A percentile compares a stretch with the other conserved stretches of the same genome.
phyloP scores from a whole-genome alignment of 2,329 filamentous ascomycete species.

The Orbilia brochopaga region DNA sequence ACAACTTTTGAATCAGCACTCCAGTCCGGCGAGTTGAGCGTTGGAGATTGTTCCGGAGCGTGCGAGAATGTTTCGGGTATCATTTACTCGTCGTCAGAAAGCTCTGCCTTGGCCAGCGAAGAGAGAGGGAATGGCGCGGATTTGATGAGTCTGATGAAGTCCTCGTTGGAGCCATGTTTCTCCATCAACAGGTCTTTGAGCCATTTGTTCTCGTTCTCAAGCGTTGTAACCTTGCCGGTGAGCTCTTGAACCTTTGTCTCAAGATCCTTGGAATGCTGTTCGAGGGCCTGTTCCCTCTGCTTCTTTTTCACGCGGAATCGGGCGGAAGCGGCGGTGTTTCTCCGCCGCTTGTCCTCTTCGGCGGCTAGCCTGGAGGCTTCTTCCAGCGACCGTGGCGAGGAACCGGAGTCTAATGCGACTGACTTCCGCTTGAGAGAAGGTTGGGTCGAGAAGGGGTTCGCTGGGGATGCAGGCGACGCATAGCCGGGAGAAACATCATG shows the following conservation, averaged over 20 bases:
- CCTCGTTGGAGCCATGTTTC: slow-evolving; percentile 68
- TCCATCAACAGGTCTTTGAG: slow-evolving; percentile 79
- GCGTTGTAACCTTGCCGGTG: slow-evolving; percentile 73
- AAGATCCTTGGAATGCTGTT: slow-evolving; percentile 81
- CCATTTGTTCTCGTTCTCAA: slow-evolving; percentile 86
- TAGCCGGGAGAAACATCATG: slow-evolving; percentile 36
- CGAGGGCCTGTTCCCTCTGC: slow-evolving; percentile 85
- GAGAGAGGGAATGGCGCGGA: slow-evolving; percentile 46
- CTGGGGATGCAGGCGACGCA: slow-evolving; percentile 35
- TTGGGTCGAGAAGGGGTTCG: slow-evolving; percentile 23
- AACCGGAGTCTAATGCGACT: slow-evolving; percentile 19
- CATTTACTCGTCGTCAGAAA: slow-evolving; percentile 9
- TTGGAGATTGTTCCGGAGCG: not conserved
- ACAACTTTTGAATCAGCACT: too few species aligned
- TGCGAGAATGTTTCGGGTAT: slow-evolving; percentile 1
- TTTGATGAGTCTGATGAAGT: slow-evolving; percentile 47
- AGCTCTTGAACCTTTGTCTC: slow-evolving; percentile 76
- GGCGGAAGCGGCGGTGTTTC: slow-evolving; percentile 86
- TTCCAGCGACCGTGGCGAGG: slow-evolving; percentile 61
- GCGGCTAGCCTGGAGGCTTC: slow-evolving; percentile 75
- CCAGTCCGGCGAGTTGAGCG: too few species aligned
- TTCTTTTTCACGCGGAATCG: slow-evolving; percentile 96
- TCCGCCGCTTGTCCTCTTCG: slow-evolving; percentile 86
- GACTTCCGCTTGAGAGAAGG: slow-evolving; percentile 41
- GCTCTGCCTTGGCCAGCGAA: slow-evolving; percentile 26